Conservation (phyloP, 2,329 filamentous ascomycete species). For the Xylaria sp. region DNA sequence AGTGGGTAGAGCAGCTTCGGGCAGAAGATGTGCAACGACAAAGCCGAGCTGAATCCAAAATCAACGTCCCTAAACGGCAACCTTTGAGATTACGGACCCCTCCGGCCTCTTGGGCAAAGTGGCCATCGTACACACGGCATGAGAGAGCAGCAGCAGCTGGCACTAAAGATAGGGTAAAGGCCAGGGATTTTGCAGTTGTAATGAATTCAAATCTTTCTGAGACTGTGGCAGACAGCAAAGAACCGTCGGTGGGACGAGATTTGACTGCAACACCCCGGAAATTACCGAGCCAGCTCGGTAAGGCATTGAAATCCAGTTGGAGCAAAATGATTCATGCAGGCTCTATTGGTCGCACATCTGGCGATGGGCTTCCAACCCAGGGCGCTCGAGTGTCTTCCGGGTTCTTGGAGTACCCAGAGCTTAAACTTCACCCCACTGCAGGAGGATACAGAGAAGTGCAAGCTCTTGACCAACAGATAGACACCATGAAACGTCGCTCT, state of each 20-base stretch:
- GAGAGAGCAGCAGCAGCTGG: constrained; percentile 39
- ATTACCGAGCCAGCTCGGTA: constrained; percentile 36
- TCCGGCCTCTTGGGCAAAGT: constrained; percentile 42
- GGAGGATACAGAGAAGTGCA: constrained; percentile 42
- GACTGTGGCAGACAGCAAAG: neutral
- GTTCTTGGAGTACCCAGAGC: constrained; percentile 44
- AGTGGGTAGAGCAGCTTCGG: constrained; percentile 40
- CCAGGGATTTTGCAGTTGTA: constrained; percentile 34
- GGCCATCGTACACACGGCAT: constrained; percentile 42
- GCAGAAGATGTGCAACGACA: constrained; percentile 27
- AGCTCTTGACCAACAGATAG: constrained; percentile 42
- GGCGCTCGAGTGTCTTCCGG: constrained; percentile 13
- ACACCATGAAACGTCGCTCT: constrained; percentile 42
- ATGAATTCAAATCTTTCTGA: neutral
- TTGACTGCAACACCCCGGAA: constrained; percentile 24
- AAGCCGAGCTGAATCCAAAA: constrained; percentile 10
- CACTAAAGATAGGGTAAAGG: constrained; percentile 33
- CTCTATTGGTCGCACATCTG: constrained; percentile 11
- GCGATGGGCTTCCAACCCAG: constrained; percentile 7
- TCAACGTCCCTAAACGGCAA: constrained; percentile 7
- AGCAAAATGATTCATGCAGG: constrained; percentile 32
- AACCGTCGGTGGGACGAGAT: constrained; percentile 18
- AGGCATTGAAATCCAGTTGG: constrained; percentile 35
- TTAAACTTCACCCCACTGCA: constrained; percentile 43
- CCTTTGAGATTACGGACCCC: constrained; percentile 30